These are phyloP conservation scores for Leucocoprinus leucothites DNA, from an alignment of 768 basidiomycete genomes.

Conservation along the genomic window DNA sequence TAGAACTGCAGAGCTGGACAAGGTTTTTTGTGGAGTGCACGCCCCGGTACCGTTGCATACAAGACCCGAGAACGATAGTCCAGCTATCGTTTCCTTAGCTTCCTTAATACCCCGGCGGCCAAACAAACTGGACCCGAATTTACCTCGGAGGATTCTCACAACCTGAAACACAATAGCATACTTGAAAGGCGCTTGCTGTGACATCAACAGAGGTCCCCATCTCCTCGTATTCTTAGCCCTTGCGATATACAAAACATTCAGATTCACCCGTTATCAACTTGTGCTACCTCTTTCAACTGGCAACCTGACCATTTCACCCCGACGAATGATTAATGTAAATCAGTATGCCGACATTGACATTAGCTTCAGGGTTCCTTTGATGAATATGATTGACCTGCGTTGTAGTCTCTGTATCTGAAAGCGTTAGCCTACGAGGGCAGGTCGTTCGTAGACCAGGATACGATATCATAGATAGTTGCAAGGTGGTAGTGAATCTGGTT, in stretches of 20 bases:
- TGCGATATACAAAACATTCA: neutral
- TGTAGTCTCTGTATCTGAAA: neutral
- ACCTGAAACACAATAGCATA: neutral
- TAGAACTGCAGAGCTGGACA: conserved; percentile 16
- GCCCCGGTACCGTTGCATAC: neutral
- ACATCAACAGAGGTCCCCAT: neutral
- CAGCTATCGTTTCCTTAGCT: neutral
- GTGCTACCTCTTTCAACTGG: neutral
- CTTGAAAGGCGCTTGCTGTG: neutral
- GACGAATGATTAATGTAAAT: too few species aligned
- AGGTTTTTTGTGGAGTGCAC: neutral
- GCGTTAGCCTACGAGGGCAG: neutral
- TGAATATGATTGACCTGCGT: neutral
- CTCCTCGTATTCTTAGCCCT: neutral
- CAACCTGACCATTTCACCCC: neutral
- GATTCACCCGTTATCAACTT: neutral
- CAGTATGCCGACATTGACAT: neutral
- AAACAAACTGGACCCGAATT: neutral
- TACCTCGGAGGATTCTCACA: neutral
- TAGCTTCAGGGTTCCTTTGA: neutral
- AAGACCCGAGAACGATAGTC: neutral
- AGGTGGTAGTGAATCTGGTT: neutral
- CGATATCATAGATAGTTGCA: neutral
- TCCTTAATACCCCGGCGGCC: neutral
- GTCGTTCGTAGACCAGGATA: neutral